Conservation (phyloP, 2,329 filamentous ascomycete genomes). For the Phialophora expanda region DNA sequence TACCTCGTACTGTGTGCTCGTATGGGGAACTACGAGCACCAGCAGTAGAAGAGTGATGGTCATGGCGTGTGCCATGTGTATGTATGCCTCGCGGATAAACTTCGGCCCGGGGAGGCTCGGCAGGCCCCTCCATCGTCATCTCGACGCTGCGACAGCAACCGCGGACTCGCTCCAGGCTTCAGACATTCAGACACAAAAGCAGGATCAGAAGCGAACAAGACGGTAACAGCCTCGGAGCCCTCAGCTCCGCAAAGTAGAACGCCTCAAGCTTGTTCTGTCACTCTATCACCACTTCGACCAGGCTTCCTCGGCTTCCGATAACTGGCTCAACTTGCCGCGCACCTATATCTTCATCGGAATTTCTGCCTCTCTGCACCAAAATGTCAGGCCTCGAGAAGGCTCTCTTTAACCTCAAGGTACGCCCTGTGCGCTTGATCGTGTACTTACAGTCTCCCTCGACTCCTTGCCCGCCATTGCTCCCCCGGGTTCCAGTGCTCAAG, state of each 20-base stretch:
- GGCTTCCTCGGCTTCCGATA: background rate
- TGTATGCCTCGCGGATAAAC: background rate
- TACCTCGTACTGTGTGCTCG: no score
- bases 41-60: background rate
- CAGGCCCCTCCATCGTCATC: constrained; percentile 19
- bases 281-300: background rate
- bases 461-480: background rate
- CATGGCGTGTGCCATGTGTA: background rate
- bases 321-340: background rate
- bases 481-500: background rate
- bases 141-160: background rate
- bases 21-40: no score
- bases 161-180: constrained; percentile 6
- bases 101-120: constrained; percentile 11
- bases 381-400: constrained; percentile 42
- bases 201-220: background rate
- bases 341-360: background rate
- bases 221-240: background rate
- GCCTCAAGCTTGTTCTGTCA: background rate
- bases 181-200: constrained; percentile 1
- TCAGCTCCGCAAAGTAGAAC: background rate
- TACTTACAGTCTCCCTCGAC: background rate
- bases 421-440: constrained; percentile 38
- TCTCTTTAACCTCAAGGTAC: constrained; percentile 45
- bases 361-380: constrained; percentile 7